These are phyloP conservation scores for Metschnikowia noctiluminum DNA, from an alignment of 805 yeast genomes.

Conservation along the genomic window DNA sequence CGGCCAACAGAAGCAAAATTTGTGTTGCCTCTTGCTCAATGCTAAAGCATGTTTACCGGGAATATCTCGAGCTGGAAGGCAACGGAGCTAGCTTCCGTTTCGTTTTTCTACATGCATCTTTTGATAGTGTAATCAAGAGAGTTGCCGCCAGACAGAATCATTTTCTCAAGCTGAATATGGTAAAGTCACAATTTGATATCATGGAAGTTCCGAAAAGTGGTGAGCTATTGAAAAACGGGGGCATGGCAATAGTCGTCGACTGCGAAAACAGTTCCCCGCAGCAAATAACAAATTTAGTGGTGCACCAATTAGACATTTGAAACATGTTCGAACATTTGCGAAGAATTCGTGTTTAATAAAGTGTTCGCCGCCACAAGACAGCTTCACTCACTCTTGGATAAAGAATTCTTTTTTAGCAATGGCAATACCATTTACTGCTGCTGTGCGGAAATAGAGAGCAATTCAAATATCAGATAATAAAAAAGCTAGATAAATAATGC, in stretches of 20 bases:
- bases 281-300: constrained; percentile 21
- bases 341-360: too few relatives aligned
- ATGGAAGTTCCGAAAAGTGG: constrained; percentile 63
- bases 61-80: constrained; percentile 45
- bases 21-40: constrained; percentile 82
- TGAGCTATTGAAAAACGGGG: constrained; percentile 37
- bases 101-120: constrained; percentile 64
- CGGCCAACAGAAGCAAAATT: constrained; percentile 18
- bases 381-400: too few relatives aligned
- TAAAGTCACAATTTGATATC: constrained; percentile 69
- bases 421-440: too few relatives aligned
- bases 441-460: too few relatives aligned
- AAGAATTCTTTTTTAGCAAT: too few relatives aligned
- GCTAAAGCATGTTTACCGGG: constrained; percentile 71
- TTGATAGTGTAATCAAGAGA: constrained; percentile 57
- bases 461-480: too few relatives aligned
- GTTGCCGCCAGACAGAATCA: constrained; percentile 68
- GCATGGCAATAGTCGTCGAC: constrained; percentile 29
- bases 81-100: constrained; percentile 45
- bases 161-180: constrained; percentile 85
- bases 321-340: not conserved
- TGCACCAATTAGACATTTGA: constrained; percentile 7
- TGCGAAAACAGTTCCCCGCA: constrained; percentile 24
- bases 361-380: too few relatives aligned
- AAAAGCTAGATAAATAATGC: too few relatives aligned